Evolutionary conservation across 1,284 basidiomycete species (phyloP).

Genomic region (Rhizoctonia solani): DNA sequence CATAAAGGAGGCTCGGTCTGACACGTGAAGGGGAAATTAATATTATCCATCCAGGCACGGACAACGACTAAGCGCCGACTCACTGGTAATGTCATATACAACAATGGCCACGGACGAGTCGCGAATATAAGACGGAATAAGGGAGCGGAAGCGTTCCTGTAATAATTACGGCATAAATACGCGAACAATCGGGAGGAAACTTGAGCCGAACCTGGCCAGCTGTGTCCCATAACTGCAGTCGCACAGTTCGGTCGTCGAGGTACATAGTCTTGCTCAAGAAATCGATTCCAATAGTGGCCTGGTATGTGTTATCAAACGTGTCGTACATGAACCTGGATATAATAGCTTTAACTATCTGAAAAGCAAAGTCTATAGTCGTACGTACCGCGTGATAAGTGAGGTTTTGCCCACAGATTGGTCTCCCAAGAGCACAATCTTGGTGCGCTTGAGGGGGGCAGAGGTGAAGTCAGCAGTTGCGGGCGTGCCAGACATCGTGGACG

Average conservation of each 20-base stretch:
- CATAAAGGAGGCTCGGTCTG: constrained; percentile 94
- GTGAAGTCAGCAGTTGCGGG: constrained; percentile 81
- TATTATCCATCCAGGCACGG: not conserved
- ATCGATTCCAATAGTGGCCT: constrained; percentile 99
- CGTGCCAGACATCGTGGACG: constrained; percentile 45
- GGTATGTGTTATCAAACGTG: constrained; percentile 99
- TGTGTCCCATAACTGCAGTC: constrained; percentile 98
- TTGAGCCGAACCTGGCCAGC: constrained; percentile 78
- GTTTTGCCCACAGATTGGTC: constrained; percentile 97
- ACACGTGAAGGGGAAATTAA: too few relatives aligned
- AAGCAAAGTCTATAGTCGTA: not conserved
- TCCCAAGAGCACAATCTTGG: constrained; percentile 93
- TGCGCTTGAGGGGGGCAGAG: constrained; percentile 86
- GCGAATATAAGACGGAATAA: constrained; percentile 94
- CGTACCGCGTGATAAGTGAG: constrained; percentile 92
- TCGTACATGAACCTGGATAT: constrained; percentile 92
- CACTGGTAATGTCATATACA: constrained; percentile 83
- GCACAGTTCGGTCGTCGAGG: constrained; percentile 96
- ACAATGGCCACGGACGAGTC: constrained; percentile 40
- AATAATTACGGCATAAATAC: not conserved
- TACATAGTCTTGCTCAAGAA: constrained; percentile 99
- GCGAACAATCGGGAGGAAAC: not conserved
- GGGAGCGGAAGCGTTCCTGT: constrained; percentile 94
- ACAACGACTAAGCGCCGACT: constrained; percentile 46
- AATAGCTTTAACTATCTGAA: not conserved